These are phyloP conservation scores for Didymellaceae sp. DNA, from an alignment of 2,329 filamentous ascomycete species.

Conservation along the genomic window DNA sequence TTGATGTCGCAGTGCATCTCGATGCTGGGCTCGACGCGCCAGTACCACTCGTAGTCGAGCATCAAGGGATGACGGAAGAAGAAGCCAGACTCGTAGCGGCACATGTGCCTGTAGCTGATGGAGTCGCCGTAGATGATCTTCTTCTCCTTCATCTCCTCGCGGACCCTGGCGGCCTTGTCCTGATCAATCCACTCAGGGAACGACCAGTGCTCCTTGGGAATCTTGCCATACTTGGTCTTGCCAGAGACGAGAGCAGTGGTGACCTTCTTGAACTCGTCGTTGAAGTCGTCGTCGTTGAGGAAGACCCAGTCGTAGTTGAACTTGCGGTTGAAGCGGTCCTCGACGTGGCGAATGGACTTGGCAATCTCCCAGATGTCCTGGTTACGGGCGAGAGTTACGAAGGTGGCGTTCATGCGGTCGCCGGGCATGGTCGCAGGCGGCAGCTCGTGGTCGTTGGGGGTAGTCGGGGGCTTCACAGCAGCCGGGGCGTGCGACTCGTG, in stretches of 20 bases:
- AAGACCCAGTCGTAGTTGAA: constrained; percentile 99
- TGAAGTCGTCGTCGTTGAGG: constrained; percentile 93
- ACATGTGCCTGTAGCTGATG: constrained; percentile 98
- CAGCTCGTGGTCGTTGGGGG: constrained; percentile 44
- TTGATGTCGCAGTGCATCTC: constrained; percentile 95
- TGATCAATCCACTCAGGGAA: constrained; percentile 96
- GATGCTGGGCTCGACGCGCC: constrained; percentile 96
- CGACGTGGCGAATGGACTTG: constrained; percentile 91
- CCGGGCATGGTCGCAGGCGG: constrained; percentile 62
- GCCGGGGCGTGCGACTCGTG: constrained; percentile 16
- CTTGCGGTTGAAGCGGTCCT: constrained; percentile 96
- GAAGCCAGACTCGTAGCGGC: constrained; percentile 97
- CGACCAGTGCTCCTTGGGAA: constrained; percentile 93
- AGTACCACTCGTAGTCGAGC: constrained; percentile 98
- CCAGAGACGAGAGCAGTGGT: constrained; percentile 90
- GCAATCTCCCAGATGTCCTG: constrained; percentile 95
- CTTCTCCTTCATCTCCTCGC: constrained; percentile 89
- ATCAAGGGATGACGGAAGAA: constrained; percentile 96
- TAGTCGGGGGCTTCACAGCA: constrained; percentile 33
- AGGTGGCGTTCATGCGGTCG: constrained; percentile 92
- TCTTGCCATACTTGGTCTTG: constrained; percentile 87
- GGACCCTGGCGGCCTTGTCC: constrained; percentile 86
- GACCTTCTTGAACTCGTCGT: constrained; percentile 90
- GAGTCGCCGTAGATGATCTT: constrained; percentile 99
- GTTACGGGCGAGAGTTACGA: constrained; percentile 94